Percentiles rank a stretch among this genome's conserved stretches.
Evolutionary conservation across 345 rosid genomes (phyloP).

Genomic region (Erodium maritimum): DNA sequence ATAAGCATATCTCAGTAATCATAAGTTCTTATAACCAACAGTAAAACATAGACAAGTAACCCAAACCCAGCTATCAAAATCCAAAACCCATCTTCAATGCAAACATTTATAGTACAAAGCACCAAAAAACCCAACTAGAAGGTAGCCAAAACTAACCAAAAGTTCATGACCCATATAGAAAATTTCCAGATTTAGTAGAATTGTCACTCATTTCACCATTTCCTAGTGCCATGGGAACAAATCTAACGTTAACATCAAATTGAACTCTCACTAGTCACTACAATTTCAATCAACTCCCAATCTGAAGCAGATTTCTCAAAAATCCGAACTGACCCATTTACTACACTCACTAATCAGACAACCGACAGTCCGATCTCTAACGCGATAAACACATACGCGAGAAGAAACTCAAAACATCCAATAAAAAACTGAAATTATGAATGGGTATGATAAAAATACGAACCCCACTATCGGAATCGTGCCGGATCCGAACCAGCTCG

Average conservation of each 20-base stretch:
- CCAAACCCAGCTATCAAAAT: not conserved
- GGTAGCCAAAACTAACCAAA: not conserved
- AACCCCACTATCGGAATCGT: conserved; percentile 96
- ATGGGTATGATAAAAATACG: conserved; percentile 18
- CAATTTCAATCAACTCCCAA: no score
- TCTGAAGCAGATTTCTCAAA: not conserved
- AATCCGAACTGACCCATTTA: not conserved
- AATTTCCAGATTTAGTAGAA: not conserved
- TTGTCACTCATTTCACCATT: not conserved
- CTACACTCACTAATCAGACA: not conserved
- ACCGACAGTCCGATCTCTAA: not conserved
- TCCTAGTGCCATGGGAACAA: not conserved
- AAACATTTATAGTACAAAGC: not conserved
- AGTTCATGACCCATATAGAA: not conserved
- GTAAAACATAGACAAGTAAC: not conserved
- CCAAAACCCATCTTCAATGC: not conserved
- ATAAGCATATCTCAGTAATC: no score
- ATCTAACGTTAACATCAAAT: not conserved
- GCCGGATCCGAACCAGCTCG: conserved; percentile 94
- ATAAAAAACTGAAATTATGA: not conserved
- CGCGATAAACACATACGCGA: not conserved
- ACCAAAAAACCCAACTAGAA: not conserved
- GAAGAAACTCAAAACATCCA: not conserved
- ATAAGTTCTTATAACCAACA: not conserved
- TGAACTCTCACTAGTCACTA: not conserved